phyloP scores from a whole-genome alignment of 345 rosid species.

The Toxicodendron radicans region DNA sequence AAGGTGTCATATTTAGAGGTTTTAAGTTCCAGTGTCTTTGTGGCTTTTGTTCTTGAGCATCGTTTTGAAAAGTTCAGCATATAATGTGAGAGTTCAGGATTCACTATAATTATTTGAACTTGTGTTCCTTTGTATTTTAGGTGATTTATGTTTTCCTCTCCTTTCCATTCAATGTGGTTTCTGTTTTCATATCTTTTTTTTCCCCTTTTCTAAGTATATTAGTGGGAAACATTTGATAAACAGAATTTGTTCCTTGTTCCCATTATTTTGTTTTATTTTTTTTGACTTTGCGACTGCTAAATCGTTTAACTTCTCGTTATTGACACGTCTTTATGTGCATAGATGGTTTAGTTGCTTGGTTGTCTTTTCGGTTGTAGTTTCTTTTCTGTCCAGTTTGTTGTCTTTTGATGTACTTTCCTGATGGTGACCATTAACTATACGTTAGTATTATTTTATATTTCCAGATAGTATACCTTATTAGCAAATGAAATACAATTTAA shows the following conservation, averaged over 20 bases:
- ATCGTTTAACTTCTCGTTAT: not conserved
- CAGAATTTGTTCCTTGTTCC: not conserved
- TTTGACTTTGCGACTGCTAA: not conserved
- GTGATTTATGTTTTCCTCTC: not conserved
- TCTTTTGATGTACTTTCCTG: not conserved
- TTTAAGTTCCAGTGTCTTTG: not conserved
- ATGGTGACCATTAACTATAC: not conserved
- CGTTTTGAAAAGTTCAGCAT: too few relatives aligned
- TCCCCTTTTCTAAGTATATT: not conserved
- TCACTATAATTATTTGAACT: not conserved
- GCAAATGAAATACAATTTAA: not conserved
- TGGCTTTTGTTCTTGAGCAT: not conserved
- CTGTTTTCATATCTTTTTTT: not conserved
- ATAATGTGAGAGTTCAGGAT: not conserved
- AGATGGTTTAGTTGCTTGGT: not conserved
- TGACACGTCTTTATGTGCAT: not conserved
- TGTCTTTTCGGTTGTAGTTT: conserved; percentile 6
- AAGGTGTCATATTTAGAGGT: not conserved
- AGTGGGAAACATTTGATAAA: not conserved
- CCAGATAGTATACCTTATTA: not conserved
- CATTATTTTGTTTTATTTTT: not conserved
- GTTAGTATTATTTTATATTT: not conserved
- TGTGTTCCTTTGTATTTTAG: not conserved
- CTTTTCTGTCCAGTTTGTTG: not conserved
- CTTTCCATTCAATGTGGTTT: too few relatives aligned